Percentiles rank a stretch among this genome's conserved stretches.
Conservation (phyloP, 2,329 filamentous ascomycete species). For the Hymenotorrendiella dingleyae region DNA sequence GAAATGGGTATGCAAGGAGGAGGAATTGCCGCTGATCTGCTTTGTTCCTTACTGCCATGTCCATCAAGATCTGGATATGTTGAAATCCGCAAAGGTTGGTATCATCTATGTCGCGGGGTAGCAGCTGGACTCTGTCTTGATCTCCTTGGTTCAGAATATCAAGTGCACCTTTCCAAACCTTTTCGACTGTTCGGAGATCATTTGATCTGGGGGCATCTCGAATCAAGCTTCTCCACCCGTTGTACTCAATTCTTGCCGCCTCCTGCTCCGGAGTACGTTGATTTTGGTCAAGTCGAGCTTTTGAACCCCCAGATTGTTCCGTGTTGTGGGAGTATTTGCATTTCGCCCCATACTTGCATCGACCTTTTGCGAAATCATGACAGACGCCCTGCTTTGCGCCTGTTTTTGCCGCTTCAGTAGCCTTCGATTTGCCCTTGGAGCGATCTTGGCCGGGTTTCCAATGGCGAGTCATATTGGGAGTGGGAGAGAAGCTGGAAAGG, state of each 20-base stretch:
- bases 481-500: no score
- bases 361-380: no score
- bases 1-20: constrained; percentile 18
- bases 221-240: constrained; percentile 13
- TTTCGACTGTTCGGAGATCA: constrained; percentile 9
- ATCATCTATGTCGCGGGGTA: constrained; percentile 10
- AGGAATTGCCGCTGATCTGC: constrained; percentile 15
- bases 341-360: no score
- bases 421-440: no score
- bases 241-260: constrained; percentile 10
- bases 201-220: constrained; percentile 8
- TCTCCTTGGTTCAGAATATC: constrained; percentile 12
- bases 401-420: no score
- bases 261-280: background rate
- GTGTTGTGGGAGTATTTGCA: no score
- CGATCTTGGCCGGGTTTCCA: no score
- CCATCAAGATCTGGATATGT: constrained; percentile 17
- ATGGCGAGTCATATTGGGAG: no score
- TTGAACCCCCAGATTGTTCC: no score
- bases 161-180: constrained; percentile 11
- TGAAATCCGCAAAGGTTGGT: constrained; percentile 10
- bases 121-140: constrained; percentile 13
- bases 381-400: no score
- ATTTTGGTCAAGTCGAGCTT: background rate
- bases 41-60: constrained; percentile 14